These are phyloP conservation scores for Cyclotella baltica DNA, from an alignment of 108 stramenopile species.

Conservation along the genomic window DNA sequence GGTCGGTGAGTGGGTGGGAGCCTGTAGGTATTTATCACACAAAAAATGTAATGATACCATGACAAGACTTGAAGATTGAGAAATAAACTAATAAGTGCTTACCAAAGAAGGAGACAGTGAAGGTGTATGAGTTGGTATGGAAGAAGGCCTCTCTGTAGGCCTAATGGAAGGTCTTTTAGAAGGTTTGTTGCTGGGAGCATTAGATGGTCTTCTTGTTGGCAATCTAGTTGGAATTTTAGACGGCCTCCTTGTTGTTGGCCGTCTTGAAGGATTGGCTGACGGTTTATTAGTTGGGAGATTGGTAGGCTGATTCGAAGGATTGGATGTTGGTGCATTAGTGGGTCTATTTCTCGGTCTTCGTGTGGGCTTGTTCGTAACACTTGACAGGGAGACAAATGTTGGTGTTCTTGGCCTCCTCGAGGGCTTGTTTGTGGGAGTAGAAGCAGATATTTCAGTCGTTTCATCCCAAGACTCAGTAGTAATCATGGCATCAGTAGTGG, in stretches of 20 bases:
- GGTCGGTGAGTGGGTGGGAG: background rate
- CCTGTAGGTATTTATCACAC: too few relatives aligned
- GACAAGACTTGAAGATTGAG: too few relatives aligned
- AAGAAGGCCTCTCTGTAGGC: background rate
- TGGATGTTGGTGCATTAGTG: background rate
- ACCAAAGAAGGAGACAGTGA: background rate
- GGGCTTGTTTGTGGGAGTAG: background rate
- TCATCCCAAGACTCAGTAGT: conserved; percentile 15
- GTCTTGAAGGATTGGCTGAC: background rate
- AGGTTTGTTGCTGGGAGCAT: too few relatives aligned
- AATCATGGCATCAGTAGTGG: conserved; percentile 10
- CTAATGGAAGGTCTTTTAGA: background rate
- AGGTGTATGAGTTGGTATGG: background rate
- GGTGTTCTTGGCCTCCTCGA: background rate
- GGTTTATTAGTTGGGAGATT: background rate
- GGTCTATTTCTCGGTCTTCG: background rate
- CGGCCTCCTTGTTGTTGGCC: background rate
- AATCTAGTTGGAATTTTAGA: background rate
- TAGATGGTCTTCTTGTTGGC: background rate
- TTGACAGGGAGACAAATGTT: background rate
- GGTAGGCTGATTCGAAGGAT: background rate
- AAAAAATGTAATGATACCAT: background rate
- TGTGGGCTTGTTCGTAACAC: background rate
- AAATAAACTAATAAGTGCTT: background rate
- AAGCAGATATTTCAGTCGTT: background rate